Percentiles rank a stretch among this genome's conserved stretches.
These are phyloP conservation scores for Pogostemon cablin DNA, from an alignment of 257 asterid species.

Conservation along the genomic window DNA sequence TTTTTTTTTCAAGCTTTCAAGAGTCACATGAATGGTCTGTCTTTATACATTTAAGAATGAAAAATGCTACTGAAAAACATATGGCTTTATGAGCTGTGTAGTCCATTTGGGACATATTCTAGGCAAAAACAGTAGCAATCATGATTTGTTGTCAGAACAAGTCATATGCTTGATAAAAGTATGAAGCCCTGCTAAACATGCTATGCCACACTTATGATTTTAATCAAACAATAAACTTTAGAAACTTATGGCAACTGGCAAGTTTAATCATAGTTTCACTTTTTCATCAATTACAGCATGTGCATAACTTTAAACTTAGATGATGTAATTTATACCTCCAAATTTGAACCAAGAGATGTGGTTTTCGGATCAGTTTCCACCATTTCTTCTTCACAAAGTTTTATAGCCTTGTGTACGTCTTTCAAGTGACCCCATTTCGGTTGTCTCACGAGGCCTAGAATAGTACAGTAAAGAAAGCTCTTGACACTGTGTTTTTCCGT, in stretches of 20 bases:
- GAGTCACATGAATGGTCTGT: too few species aligned
- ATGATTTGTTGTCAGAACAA: background rate
- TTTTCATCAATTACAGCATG: conserved; percentile 12
- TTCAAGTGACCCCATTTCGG: conserved; percentile 92
- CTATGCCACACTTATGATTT: background rate
- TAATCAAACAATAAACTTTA: background rate
- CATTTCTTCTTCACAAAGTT: conserved; percentile 86
- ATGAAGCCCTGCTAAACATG: conserved; percentile 1
- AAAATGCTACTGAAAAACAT: background rate
- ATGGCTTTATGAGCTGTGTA: background rate
- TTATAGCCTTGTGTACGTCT: conserved; percentile 79
- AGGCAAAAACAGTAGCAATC: conserved; percentile 3
- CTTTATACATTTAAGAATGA: background rate
- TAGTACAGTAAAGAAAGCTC: conserved; percentile 11
- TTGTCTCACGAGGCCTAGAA: conserved; percentile 64
- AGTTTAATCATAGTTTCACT: conserved; percentile 16
- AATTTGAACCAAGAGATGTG: conserved; percentile 58
- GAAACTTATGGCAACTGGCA: background rate
- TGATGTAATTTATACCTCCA: conserved; percentile 53
- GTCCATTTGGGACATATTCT: background rate
- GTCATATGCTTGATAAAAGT: conserved; percentile 1
- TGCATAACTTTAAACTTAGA: background rate
- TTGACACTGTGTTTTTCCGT: background rate
- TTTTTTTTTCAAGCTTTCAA: too few species aligned
- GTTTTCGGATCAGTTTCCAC: conserved; percentile 70